phyloP scores from a whole-genome alignment of 208 protist species.

The Trypanosoma congolense region DNA sequence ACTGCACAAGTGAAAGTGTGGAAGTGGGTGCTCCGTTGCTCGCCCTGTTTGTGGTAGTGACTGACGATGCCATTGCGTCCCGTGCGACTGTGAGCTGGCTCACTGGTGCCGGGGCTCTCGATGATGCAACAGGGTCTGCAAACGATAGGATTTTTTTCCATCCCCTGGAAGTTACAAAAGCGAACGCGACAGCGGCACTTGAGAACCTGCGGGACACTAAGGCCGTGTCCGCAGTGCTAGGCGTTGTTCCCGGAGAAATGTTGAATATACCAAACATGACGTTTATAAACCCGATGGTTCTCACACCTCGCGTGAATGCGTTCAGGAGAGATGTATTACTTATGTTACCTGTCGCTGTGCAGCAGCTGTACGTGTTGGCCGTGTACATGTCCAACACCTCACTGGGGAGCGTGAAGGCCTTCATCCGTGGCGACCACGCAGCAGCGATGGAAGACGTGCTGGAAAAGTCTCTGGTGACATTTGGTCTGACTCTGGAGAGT shows the following conservation, averaged over 20 bases:
- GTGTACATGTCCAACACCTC: not conserved
- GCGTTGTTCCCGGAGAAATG: constrained; percentile 1
- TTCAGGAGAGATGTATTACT: constrained; percentile 19
- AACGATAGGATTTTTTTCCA: not conserved
- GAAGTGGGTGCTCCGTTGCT: not conserved
- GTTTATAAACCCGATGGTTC: constrained; percentile 1
- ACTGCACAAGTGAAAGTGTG: not conserved
- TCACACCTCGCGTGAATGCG: constrained; percentile 1
- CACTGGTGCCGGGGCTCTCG: not conserved
- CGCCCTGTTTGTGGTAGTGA: not conserved
- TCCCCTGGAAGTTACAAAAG: not conserved
- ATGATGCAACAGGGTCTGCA: not conserved
- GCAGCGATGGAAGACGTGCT: not conserved
- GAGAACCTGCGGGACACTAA: not conserved
- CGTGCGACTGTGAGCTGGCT: not conserved
- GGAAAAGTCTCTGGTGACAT: not conserved
- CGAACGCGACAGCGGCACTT: not conserved
- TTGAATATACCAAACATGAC: constrained; percentile 1
- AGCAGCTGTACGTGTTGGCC: constrained; percentile 26
- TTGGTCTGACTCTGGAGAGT: not conserved
- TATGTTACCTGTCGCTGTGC: constrained; percentile 26
- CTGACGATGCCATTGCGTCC: not conserved
- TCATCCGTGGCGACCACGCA: constrained; percentile 1
- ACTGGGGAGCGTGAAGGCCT: not conserved
- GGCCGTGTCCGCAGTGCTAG: not conserved